Conservation (phyloP, 1,139 yeast species). For the Kurtzmaniella quercitrusa region DNA sequence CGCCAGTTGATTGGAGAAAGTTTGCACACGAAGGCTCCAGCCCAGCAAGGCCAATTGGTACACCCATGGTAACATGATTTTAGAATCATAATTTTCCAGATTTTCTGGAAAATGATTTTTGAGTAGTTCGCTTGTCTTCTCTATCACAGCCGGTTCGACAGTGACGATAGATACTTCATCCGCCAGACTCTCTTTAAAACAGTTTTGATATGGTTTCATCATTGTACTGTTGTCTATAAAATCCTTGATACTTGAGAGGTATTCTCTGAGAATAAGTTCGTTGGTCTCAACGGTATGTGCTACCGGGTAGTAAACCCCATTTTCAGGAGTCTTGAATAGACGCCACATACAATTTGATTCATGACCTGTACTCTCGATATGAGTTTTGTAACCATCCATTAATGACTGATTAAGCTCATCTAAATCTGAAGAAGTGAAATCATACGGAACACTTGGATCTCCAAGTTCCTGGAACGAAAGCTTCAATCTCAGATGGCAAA, state of each 20-base stretch:
- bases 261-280: slow-evolving; percentile 23
- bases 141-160: slow-evolving; percentile 14
- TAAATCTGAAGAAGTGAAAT: slow-evolving; percentile 20
- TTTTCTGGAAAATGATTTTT: slow-evolving; percentile 25
- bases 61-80: slow-evolving; percentile 28
- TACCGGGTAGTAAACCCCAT: slow-evolving; percentile 33
- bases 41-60: slow-evolving; percentile 33
- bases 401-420: slow-evolving; percentile 23
- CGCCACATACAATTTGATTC: slow-evolving; percentile 34
- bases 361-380: slow-evolving; percentile 26
- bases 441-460: slow-evolving; percentile 11
- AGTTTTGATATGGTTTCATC: background rate
- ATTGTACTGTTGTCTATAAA: slow-evolving; percentile 23
- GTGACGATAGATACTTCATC: slow-evolving; percentile 2
- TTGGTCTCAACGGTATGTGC: slow-evolving; percentile 33
- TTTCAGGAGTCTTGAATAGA: slow-evolving; percentile 31
- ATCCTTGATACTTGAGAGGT: slow-evolving; percentile 24
- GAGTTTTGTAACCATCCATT: slow-evolving; percentile 21
- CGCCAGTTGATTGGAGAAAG: slow-evolving; percentile 23
- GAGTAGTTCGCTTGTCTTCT: slow-evolving; percentile 30
- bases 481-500: slow-evolving; percentile 28
- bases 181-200: slow-evolving; percentile 5
- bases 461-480: slow-evolving; percentile 22
- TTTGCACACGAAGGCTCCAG: slow-evolving; percentile 34
- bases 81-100: slow-evolving; percentile 31